phyloP scores from a whole-genome alignment of 2,329 filamentous ascomycete species.

The Ceratocystis alfenasii region DNA sequence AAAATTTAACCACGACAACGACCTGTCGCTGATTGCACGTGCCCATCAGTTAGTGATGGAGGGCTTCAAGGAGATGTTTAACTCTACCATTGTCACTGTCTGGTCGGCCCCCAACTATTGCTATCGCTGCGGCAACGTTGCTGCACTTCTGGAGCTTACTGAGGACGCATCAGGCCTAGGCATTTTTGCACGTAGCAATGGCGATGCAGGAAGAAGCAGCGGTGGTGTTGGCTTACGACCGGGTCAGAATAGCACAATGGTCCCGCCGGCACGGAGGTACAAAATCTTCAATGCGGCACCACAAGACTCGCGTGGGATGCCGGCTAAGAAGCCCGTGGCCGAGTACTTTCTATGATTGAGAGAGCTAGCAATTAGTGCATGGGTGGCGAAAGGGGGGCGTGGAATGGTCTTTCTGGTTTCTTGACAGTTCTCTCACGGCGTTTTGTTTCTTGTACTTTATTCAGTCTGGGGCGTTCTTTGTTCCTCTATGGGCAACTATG shows the following conservation, averaged over 20 bases:
- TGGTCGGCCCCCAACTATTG: slow-evolving; percentile 98
- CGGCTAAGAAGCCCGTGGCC: slow-evolving; percentile 93
- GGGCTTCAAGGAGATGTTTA: slow-evolving; percentile 99
- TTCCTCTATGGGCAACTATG: not conserved
- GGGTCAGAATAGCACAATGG: slow-evolving; percentile 35
- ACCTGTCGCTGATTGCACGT: slow-evolving; percentile 79
- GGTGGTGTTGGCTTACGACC: slow-evolving; percentile 31
- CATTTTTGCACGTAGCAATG: slow-evolving; percentile 57
- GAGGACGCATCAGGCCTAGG: slow-evolving; percentile 72
- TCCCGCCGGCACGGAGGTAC: slow-evolving; percentile 72
- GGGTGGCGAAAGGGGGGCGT: not conserved
- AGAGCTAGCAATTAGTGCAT: not conserved
- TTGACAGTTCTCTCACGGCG: not conserved
- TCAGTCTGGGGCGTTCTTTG: not conserved
- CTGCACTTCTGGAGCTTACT: slow-evolving; percentile 81
- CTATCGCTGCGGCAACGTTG: slow-evolving; percentile 91
- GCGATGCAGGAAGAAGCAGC: slow-evolving; percentile 51
- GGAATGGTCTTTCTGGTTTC: not conserved
- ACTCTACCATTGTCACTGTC: slow-evolving; percentile 90
- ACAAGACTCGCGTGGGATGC: slow-evolving; percentile 93
- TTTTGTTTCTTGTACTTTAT: slow-evolving; percentile 6
- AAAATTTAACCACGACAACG: slow-evolving; percentile 88
- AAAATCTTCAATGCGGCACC: slow-evolving; percentile 93
- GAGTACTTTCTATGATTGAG: slow-evolving; percentile 74
- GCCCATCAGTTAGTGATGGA: slow-evolving; percentile 99